Evolutionary conservation across 441 rosid species (phyloP), one percentile per base, ranked within the genome.

Genomic region (Pelargonium citronellum): DNA sequence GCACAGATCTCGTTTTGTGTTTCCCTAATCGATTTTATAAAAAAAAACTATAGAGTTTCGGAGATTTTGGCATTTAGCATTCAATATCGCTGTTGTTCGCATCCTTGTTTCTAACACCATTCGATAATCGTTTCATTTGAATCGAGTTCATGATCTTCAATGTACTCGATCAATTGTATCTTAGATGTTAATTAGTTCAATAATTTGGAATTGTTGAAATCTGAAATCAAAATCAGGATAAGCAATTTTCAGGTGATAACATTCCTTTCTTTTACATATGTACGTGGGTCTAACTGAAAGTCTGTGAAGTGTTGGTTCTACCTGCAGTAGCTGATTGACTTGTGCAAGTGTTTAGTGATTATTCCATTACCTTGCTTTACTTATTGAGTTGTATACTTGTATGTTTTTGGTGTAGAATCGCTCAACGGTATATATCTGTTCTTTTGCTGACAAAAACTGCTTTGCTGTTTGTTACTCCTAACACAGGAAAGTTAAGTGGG

Each of bases 1-100:
- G 13, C 39, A 24, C 24, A 61, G 37, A 61, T 61, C 65, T 61
- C 65, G 39, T n/a, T 24, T 61, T 61, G 43, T 24, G 65, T 24
- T 24, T 61, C 37, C 37, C 30, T 7, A 22, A 61, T 61, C 65
- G 65, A 24, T 4, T 61, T 11, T 4, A 4, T 24, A 11, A 10
- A 17, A n/a, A n/a, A 1, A 19, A 57, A 19, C 9, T 10, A 7
- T 24, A 24, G 39, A 61, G 30, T 8, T 22, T 61, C 12, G 65
- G 65, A 24, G 34, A 61, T 61, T 61, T 6, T 61, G 16, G 37
- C 16, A 39, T 61, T 19, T 24, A 61, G 10, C 65, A 61, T 5
- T 61, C 37, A 11, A 22, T 61, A 39, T 30, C 27, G 64, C 22
- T 22, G 6, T 22, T 60, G 37, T 22, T 61, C 65, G 20, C 27